Conservation (phyloP, 331 rosid genomes). For the Stylosanthes scabra region DNA sequence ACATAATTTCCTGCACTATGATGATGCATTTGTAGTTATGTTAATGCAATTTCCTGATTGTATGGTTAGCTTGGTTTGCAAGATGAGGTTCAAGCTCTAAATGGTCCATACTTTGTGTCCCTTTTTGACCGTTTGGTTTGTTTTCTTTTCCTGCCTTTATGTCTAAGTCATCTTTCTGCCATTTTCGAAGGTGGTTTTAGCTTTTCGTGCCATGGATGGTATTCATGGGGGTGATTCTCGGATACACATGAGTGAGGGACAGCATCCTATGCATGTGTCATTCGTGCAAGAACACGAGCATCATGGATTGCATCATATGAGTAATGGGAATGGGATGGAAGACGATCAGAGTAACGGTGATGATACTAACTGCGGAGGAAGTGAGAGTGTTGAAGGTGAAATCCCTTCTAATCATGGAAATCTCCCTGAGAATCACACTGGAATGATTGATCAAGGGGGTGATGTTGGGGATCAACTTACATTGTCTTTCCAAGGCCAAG, state of each 20-base stretch:
- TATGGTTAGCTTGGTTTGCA: slow-evolving; percentile 19
- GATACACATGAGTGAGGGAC: slow-evolving; percentile 56
- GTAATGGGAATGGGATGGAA: slow-evolving; percentile 61
- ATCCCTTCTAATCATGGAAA: slow-evolving; percentile 61
- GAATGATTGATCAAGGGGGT: slow-evolving; percentile 50
- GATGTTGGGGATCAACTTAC: slow-evolving; percentile 73
- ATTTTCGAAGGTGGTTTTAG: slow-evolving; percentile 39
- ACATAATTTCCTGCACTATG: slow-evolving; percentile 5
- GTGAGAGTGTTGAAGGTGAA: slow-evolving; percentile 59
- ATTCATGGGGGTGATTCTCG: slow-evolving; percentile 55
- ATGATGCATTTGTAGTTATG: slow-evolving; percentile 13
- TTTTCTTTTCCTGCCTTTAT: slow-evolving; percentile 8
- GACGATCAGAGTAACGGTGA: slow-evolving; percentile 54
- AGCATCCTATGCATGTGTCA: slow-evolving; percentile 54
- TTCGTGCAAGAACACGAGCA: slow-evolving; percentile 67
- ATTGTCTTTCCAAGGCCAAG: slow-evolving; percentile 81
- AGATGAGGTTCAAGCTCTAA: neutral
- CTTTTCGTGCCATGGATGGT: slow-evolving; percentile 57
- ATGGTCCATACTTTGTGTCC: slow-evolving; percentile 2
- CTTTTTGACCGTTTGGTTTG: neutral
- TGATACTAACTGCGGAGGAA: slow-evolving; percentile 45
- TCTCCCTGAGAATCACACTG: slow-evolving; percentile 49
- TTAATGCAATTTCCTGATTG: slow-evolving; percentile 22
- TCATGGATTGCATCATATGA: slow-evolving; percentile 64
- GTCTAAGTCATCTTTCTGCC: slow-evolving; percentile 15